Evolutionary conservation across 805 yeast genomes (phyloP), one percentile per base, ranked within the genome.

Genomic region (Candida morakotiae): DNA sequence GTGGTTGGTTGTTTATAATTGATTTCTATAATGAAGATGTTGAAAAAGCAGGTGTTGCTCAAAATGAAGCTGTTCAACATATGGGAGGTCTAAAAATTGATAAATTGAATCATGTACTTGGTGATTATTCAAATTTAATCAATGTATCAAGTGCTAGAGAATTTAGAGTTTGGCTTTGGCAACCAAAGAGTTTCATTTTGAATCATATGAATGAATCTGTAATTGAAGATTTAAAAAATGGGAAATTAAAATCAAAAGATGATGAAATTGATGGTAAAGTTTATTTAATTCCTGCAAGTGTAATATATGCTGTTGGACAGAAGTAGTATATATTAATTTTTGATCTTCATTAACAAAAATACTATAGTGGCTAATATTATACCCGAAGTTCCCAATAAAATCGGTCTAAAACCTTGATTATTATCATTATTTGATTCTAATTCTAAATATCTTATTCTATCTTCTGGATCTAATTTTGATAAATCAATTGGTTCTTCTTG

Each of bases 391-490:
- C 35, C 35, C 6, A 32, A 16, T 9, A 32, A 5, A 6, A 32
- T 24, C 7, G 35, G 21, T 17, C 9, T n/a, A n/a, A 13, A 22
- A 4, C 28, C 21, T 24, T 24, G 27, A 15, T 21, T 13, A 13
- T 14, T 22, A 3, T 16, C 28, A 4, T 34, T 10, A 14, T 21
- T 21, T 34, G 31, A 28, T 23, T 32, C 35, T 24, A 32, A 32
- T 16, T 32, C 41, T 29, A 56, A 44, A 18, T 63, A 47, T 36
- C 72, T 46, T 6, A 83, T 79, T 40, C 83, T 70, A 56, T 83
- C 91, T 51, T 83, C 91, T 0, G 85, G 82, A 51, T 82, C 87
- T 19, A 63, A 60, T 24, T 69, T 67, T 27, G 47, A 39, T 25
- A 43, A 39, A 29, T 49, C 45, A 9, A 42, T 56, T 45, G 46